Evolutionary conservation across 371 early-diverging fungal species (phyloP), one percentile per base, ranked within the genome.

Genomic region (Umbelopsis sp.): DNA sequence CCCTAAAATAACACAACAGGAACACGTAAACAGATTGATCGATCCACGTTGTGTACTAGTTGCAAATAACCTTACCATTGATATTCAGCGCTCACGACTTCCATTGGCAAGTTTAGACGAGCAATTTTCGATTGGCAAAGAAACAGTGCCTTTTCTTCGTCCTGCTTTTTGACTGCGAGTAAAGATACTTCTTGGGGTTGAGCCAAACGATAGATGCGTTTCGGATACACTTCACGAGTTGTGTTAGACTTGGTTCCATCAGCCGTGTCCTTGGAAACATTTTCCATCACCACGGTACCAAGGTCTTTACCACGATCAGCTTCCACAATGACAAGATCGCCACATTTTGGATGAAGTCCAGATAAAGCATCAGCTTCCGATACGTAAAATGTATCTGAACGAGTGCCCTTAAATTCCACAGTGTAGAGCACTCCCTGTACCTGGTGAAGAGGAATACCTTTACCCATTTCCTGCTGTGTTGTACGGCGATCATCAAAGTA

Each of bases 301-400:
- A 98, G 79, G 74, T 98, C 99, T 57, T 93, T 93, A 22, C 97
- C 99, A 38, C 99, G 90, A 74, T 98, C 99, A 3, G 96, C 99
- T 78, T 98, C 97, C 0, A 97, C 97, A 74, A 98, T 94, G 14
- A 95, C 97, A 50, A 92, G 79, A 69, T 94, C 95, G 9, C 92
- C 93, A 7, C 79, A 69, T 68, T 87, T 87, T 32, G 89, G 67
- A 12, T 69, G 50, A 65, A 79, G 57, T 2, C 76, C 76, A n/a
- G 71, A 71, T 9, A 66, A 20, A 10, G 32, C 45, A 65, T 67
- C 69, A 25, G 73, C 76, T 14, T 89, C 87, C 1, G 86, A 70
- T 5, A 87, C 69, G 75, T 91, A 93, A 76, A 89, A 94, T 57
- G 87, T 83, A 70, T 95, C 95, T 20, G 84, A 88, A n/a, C 94